These are phyloP conservation scores for Fusarium nodosum DNA, from an alignment of 2,329 filamentous ascomycete species.

Conservation along the genomic window DNA sequence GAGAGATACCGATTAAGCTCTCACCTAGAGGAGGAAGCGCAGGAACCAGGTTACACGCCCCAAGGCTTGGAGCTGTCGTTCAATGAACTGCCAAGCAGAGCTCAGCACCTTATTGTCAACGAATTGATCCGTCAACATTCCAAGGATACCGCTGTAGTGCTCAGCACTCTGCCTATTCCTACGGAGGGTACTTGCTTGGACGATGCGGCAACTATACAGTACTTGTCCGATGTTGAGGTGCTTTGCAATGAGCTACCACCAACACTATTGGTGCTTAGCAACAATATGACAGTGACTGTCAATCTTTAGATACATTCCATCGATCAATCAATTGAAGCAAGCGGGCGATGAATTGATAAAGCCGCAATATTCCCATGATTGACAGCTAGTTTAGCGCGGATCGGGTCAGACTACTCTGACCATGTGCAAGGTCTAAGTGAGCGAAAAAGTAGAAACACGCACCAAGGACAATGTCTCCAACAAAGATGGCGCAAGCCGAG, in stretches of 20 bases:
- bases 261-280: slow-evolving; percentile 83
- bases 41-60: slow-evolving; percentile 65
- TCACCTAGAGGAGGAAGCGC: slow-evolving; percentile 47
- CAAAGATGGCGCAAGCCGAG: slow-evolving; percentile 32
- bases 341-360: slow-evolving; percentile 19
- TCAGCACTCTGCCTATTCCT: slow-evolving; percentile 87
- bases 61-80: slow-evolving; percentile 80
- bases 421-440: slow-evolving; percentile 13
- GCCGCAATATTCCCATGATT: slow-evolving; percentile 39
- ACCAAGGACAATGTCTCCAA: slow-evolving; percentile 19
- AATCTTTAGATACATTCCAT: slow-evolving; percentile 64
- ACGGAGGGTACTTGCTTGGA: slow-evolving; percentile 80
- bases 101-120: slow-evolving; percentile 88
- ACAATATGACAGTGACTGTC: slow-evolving; percentile 90
- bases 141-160: slow-evolving; percentile 78
- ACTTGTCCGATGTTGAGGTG: slow-evolving; percentile 83
- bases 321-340: slow-evolving; percentile 13
- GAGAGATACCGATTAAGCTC: slow-evolving; percentile 55
- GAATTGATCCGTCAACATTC: slow-evolving; percentile 81
- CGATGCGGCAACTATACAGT: slow-evolving; percentile 77
- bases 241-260: slow-evolving; percentile 83
- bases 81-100: slow-evolving; percentile 86
- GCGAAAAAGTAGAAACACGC: slow-evolving; percentile 3
- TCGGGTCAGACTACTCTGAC: slow-evolving; percentile 1
- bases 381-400: slow-evolving; percentile 32